phyloP scores from a whole-genome alignment of 805 yeast genomes.

The Metschnikowia reukaufii region DNA sequence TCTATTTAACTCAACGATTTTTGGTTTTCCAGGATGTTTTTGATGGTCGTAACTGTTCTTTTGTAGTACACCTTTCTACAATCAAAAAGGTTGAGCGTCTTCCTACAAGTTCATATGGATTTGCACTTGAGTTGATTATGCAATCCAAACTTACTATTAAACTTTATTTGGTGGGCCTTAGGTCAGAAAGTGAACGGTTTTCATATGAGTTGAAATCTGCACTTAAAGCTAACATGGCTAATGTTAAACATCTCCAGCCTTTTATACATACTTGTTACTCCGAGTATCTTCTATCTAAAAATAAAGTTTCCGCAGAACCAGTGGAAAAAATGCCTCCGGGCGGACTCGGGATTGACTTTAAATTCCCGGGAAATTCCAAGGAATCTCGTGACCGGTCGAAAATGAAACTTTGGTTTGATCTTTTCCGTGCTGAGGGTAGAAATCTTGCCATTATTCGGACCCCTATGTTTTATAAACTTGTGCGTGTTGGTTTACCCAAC shows the following conservation, averaged over 20 bases:
- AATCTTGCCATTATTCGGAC: conserved; percentile 74
- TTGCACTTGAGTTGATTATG: conserved; percentile 72
- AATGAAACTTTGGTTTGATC: conserved; percentile 91
- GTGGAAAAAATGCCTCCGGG: conserved; percentile 64
- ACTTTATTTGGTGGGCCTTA: conserved; percentile 74
- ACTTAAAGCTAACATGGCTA: conserved; percentile 60
- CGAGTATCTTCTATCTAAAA: conserved; percentile 71
- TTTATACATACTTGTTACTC: conserved; percentile 78
- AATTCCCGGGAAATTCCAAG: conserved; percentile 87
- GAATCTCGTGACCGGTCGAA: conserved; percentile 78
- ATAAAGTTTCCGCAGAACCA: conserved; percentile 44
- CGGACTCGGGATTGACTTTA: conserved; percentile 82
- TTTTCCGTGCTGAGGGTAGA: conserved; percentile 79
- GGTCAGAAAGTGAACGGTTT: conserved; percentile 78
- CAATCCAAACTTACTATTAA: conserved; percentile 62
- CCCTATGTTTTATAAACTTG: conserved; percentile 74
- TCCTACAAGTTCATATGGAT: conserved; percentile 71
- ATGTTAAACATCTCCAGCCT: conserved; percentile 59
- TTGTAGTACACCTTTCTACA: conserved; percentile 72
- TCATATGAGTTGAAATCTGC: conserved; percentile 64
- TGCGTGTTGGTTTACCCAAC: conserved; percentile 93
- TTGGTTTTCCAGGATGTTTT: conserved; percentile 71
- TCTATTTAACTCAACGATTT: conserved; percentile 75
- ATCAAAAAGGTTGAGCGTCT: conserved; percentile 83
- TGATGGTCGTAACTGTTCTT: conserved; percentile 65